Evolutionary conservation across 345 rosid genomes (phyloP).

Genomic region (Euphorbia lathyris): DNA sequence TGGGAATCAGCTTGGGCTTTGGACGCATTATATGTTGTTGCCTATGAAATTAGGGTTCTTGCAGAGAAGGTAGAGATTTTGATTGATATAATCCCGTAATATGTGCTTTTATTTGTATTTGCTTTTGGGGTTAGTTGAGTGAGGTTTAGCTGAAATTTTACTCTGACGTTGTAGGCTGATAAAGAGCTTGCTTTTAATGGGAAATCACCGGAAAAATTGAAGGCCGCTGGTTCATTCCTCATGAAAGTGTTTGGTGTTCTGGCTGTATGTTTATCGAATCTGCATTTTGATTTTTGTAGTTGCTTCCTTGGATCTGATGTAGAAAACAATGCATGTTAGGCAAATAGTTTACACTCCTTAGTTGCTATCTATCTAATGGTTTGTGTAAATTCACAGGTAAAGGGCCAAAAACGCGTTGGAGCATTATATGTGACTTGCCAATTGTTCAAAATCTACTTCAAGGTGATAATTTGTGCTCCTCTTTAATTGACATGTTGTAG

Average conservation of each 20-base stretch:
- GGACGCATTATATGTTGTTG: slow-evolving; percentile 76
- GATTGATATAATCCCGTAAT: not conserved
- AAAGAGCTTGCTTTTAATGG: slow-evolving; percentile 70
- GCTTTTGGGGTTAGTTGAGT: too few relatives aligned
- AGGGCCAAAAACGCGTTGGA: slow-evolving; percentile 92
- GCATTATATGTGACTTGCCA: slow-evolving; percentile 95
- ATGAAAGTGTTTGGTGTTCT: slow-evolving; percentile 97
- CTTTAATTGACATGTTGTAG: not conserved
- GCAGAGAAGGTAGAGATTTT: slow-evolving; percentile 68
- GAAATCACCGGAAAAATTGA: slow-evolving; percentile 88
- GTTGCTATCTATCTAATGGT: slow-evolving; percentile 12
- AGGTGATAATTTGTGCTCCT: slow-evolving; percentile 41
- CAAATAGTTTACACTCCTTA: not conserved
- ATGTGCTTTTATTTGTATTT: not conserved
- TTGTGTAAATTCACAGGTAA: slow-evolving; percentile 53
- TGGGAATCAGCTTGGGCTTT: slow-evolving; percentile 99
- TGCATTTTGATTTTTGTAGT: not conserved
- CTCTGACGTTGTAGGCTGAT: slow-evolving; percentile 71
- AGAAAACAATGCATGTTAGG: not conserved
- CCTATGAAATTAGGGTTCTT: slow-evolving; percentile 90
- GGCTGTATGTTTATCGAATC: slow-evolving; percentile 59
- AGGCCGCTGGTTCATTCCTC: slow-evolving; percentile 92
- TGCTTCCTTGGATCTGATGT: not conserved
- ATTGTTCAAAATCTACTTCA: slow-evolving; percentile 88
- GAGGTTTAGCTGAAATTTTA: not conserved